A percentile compares a stretch with the other conserved stretches of the same genome.
These are phyloP conservation scores for Chlorencoelia australis DNA, from an alignment of 2,329 filamentous ascomycete genomes.

Conservation along the genomic window DNA sequence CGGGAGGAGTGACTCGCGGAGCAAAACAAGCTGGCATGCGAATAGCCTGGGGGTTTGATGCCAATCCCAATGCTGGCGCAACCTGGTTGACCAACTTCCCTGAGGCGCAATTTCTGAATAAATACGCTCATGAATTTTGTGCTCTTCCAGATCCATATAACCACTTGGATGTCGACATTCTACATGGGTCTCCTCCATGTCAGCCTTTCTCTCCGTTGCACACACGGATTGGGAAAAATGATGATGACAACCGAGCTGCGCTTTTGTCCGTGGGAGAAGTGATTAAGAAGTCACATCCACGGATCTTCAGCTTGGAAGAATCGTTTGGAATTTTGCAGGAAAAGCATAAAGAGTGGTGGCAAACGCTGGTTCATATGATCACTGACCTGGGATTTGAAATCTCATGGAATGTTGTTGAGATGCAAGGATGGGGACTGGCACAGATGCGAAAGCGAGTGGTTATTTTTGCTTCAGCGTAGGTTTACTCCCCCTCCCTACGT, in stretches of 20 bases:
- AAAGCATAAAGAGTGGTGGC: conserved; percentile 7
- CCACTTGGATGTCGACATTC: conserved; percentile 44
- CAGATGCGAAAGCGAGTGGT: conserved; percentile 33
- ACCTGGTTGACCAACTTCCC: conserved; percentile 15
- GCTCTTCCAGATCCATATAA: conserved; percentile 5
- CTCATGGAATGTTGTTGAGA: conserved; percentile 50
- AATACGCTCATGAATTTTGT: conserved; percentile 40
- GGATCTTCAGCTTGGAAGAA: conserved; percentile 67
- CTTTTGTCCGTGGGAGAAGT: conserved; percentile 43
- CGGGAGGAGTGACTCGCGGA: conserved; percentile 58
- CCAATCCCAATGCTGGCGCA: conserved; percentile 24
- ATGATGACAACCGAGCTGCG: conserved; percentile 55
- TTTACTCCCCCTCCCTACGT: not conserved
- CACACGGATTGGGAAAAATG: conserved; percentile 45
- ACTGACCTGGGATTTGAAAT: conserved; percentile 57
- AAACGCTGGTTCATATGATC: conserved; percentile 48
- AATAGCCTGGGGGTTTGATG: conserved; percentile 53
- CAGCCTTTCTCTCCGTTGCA: conserved; percentile 65
- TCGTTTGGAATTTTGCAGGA: conserved; percentile 51
- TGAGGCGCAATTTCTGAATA: conserved; percentile 21
- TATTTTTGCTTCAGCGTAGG: conserved; percentile 39
- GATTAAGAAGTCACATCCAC: conserved; percentile 47
- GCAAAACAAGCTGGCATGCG: conserved; percentile 48
- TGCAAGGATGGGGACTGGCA: conserved; percentile 31
- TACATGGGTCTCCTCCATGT: conserved; percentile 70